phyloP scores from a whole-genome alignment of 768 basidiomycete species.

The Cystoderma amianthinum region DNA sequence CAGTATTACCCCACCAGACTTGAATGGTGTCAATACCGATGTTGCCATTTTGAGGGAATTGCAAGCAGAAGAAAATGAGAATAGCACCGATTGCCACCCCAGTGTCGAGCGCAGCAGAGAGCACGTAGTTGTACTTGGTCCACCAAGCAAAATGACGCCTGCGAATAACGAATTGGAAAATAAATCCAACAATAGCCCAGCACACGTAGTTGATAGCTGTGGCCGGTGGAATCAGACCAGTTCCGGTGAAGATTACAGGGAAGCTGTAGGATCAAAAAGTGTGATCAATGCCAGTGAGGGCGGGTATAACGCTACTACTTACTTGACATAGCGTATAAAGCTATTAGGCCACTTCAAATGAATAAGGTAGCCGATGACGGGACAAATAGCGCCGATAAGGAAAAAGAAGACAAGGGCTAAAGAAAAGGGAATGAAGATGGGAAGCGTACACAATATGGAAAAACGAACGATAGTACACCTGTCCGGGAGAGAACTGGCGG shows the following conservation, averaged over 20 bases:
- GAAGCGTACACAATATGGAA: slow-evolving; percentile 37
- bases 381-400: slow-evolving; percentile 63
- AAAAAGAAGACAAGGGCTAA: slow-evolving; percentile 61
- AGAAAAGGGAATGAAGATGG: background rate
- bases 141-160: slow-evolving; percentile 59
- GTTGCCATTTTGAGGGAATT: slow-evolving; percentile 58
- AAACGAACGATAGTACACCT: background rate
- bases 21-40: too few relatives aligned
- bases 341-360: slow-evolving; percentile 55
- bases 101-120: slow-evolving; percentile 66
- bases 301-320: slow-evolving; percentile 84
- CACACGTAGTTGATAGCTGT: slow-evolving; percentile 63
- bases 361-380: slow-evolving; percentile 46
- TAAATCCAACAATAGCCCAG: slow-evolving; percentile 57
- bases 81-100: slow-evolving; percentile 53
- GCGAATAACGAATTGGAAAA: slow-evolving; percentile 57
- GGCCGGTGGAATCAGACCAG: slow-evolving; percentile 56
- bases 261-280: too few relatives aligned
- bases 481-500: slow-evolving; percentile 38
- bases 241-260: slow-evolving; percentile 55
- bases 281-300: too few relatives aligned
- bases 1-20: slow-evolving; percentile 82
- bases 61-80: slow-evolving; percentile 49
- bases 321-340: slow-evolving; percentile 56
- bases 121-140: slow-evolving; percentile 62